Evolutionary conservation across 1,284 basidiomycete genomes (phyloP), one percentile per base, ranked within the genome.

Genomic region (Ganoderma meredithae): DNA sequence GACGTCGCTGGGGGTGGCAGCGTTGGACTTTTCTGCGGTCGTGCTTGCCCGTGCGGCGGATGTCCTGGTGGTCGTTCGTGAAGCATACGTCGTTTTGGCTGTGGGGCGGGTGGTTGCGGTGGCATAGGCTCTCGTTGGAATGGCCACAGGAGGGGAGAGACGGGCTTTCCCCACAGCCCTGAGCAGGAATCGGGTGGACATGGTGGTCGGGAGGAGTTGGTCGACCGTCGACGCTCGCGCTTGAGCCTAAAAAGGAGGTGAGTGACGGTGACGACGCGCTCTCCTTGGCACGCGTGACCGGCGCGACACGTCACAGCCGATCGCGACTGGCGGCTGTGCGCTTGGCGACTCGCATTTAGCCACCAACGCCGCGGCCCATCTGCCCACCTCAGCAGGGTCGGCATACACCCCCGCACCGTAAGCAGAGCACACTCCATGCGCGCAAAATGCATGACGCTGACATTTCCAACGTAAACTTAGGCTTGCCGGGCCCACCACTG

Each of bases 1-100:
- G 6, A 75, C 60, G 47, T 75, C 75, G 39, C 71, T 68, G 5
- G 76, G 73, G 7, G 73, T 72, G 52, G 40, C 72, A 56, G 44
- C 6, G 27, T 15, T 62, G 31, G 67, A 31, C 31, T 61, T 65
- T 55, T 25, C 64, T 9, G 47, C 43, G 22, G 62, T 62, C 52
- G 64, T 49, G n/a, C 41, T 66, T 59, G 65, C 56, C 22, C 31
- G 58, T 12, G 55, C 64, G 13, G 60, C 12, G 31, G 60, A 6
- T 8, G 25, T 44, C 9, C 40, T 61, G 44, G 41, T 44, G 10
- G 47, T 22, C 1, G 58, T 53, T 9, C 56, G 56, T 10, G 56
- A 22, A 9, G 56, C 36, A 25, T 31, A 58, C 1, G 55, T 22
- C 22, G 39, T 41, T 39, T 47, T 52, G 27, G 61, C 13, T 17